phyloP scores from a whole-genome alignment of 305 asterid species.

The Solanum hybrid region DNA sequence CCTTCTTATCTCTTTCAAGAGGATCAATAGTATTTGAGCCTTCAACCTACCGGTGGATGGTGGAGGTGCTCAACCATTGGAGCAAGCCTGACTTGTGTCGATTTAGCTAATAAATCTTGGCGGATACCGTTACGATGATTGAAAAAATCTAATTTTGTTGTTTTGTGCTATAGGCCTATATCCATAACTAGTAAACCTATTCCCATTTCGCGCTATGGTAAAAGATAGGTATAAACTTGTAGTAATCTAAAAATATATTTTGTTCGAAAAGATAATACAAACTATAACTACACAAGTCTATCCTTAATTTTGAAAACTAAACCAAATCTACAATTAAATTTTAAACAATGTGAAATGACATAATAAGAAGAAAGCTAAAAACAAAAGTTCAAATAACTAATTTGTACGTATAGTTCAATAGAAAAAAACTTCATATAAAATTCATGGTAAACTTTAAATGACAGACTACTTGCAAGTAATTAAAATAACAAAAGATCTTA shows the following conservation, averaged over 20 bases:
- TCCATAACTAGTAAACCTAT: background rate
- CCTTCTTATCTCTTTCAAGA: background rate
- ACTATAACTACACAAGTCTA: too few relatives aligned
- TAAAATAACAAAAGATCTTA: too few relatives aligned
- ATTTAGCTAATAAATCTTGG: background rate
- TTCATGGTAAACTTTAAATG: background rate
- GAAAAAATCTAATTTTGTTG: background rate
- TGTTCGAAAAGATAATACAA: background rate
- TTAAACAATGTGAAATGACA: too few relatives aligned
- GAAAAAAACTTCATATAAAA: too few relatives aligned
- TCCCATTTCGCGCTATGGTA: background rate
- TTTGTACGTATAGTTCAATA: too few relatives aligned
- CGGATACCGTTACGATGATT: background rate
- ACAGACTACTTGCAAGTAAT: background rate
- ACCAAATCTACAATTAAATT: too few relatives aligned
- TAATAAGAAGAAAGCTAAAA: too few relatives aligned
- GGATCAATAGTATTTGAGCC: background rate
- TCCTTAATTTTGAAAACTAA: too few relatives aligned
- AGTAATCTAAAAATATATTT: too few relatives aligned
- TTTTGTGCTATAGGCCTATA: background rate
- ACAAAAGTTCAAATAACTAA: background rate
- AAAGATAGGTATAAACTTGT: background rate
- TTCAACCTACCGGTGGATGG: background rate
- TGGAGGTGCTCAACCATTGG: background rate
- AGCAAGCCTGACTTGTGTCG: too few relatives aligned